Evolutionary conservation across 495 filamentous ascomycete species (phyloP), one percentile per base, ranked within the genome.

Genomic region (Aspergillus diversus): DNA sequence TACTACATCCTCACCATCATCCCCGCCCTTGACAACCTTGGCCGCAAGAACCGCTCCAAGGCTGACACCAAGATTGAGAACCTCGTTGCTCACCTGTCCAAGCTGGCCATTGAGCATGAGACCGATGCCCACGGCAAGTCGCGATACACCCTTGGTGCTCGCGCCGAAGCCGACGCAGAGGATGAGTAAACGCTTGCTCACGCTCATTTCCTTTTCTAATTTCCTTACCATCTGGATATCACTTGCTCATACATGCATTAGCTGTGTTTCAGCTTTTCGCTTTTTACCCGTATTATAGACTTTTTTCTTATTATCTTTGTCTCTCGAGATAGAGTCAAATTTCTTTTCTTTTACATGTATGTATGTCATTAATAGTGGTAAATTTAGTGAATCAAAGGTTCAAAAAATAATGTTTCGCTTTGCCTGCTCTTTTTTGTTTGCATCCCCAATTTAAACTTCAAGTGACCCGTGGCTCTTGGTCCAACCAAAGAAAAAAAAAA

Each of bases 1-100:
- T 92, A 93, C 81, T 90, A 85, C 79, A 70, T 89, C 69, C 83
- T 93, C 73, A 89, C 87, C 78, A 77, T 82, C 69, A 83, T 90
- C 69, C 76, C 81, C 53, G 84, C 77, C 76, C 83, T 92, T 57
- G 85, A 90, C 80, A 88, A 91, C 77, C 87, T 93, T 63, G 90
- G 90, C 72, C 88, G 90, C 74, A 88, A 89, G 85, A 89, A 87
- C 81, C 86, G 90, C 72, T 87, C 81, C 73, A 81, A 81, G 66
- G 84, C 85, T 66, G 89, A 93, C 74, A 90, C 88, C 71, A 80
- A 87, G 72, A 89, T 92, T 77, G 90, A 93, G 87, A 92, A 93
- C 80, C 87, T 91, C 77, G 82, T 93, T 71, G 83, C 81, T 47
- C 87, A 89, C 73, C 79, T 93, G 50, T 86, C 85, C 81, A 91